Conservation (phyloP, 1,284 basidiomycete genomes). For the Cutaneotrichosporon dermatis region DNA sequence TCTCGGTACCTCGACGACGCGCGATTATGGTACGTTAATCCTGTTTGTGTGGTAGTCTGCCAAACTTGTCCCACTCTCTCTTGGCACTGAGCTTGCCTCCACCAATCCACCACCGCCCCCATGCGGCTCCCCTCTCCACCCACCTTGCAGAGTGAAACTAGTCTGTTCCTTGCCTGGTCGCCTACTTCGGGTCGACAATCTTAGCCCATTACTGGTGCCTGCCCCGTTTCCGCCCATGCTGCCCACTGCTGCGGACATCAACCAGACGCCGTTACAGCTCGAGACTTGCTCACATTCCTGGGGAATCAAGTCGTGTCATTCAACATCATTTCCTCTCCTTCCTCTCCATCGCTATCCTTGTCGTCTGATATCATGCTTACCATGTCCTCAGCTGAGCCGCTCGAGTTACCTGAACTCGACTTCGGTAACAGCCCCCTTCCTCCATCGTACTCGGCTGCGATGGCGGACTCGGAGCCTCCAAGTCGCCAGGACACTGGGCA, state of each 20-base stretch:
- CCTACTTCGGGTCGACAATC: no score
- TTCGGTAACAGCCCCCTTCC: conserved; percentile 4
- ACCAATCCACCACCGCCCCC: no score
- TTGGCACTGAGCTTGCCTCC: no score
- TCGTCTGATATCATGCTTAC: not conserved
- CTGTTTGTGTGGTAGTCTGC: not conserved
- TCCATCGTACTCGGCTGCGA: conserved; percentile 11
- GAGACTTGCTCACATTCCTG: no score
- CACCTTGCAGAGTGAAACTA: no score
- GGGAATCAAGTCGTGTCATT: no score
- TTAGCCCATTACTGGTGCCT: not conserved
- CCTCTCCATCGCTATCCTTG: not conserved
- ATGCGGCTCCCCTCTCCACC: no score
- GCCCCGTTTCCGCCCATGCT: not conserved
- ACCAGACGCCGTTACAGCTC: no score
- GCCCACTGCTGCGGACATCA: no score
- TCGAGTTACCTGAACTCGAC: conserved; percentile 11
- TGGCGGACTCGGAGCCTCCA: not conserved
- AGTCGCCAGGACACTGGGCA: no score
- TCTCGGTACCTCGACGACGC: no score
- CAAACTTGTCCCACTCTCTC: not conserved
- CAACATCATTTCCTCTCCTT: not conserved
- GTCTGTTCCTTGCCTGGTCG: no score
- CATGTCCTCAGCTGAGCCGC: conserved; percentile 7
- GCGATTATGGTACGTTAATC: not conserved